Conservation (phyloP, 1,284 basidiomycete genomes). For the Hypsizygus ulmarius region DNA sequence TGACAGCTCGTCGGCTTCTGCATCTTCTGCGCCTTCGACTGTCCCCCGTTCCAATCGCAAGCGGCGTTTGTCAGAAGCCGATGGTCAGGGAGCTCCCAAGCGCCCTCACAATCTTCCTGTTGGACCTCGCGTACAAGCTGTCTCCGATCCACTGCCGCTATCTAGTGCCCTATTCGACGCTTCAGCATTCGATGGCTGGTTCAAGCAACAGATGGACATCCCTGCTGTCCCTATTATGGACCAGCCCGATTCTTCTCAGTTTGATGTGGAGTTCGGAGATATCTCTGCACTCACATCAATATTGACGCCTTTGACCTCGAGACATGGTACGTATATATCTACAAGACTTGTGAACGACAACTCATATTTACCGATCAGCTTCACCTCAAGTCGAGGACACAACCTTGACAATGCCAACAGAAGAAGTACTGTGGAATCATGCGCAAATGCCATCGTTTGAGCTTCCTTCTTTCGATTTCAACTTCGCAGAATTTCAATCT, state of each 20-base stretch:
- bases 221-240: slow-evolving; percentile 23
- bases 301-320: no score
- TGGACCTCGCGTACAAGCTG: slow-evolving; percentile 20
- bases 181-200: slow-evolving; percentile 23
- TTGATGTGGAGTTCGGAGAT: slow-evolving; percentile 17
- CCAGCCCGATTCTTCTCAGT: slow-evolving; percentile 12
- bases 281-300: slow-evolving; percentile 1
- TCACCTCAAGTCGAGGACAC: not conserved
- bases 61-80: slow-evolving; percentile 32
- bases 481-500: slow-evolving; percentile 1
- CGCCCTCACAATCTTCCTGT: slow-evolving; percentile 19
- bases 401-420: no score
- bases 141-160: slow-evolving; percentile 28
- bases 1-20: not conserved
- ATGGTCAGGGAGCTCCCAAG: slow-evolving; percentile 19
- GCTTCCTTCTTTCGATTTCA: slow-evolving; percentile 1
- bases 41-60: slow-evolving; percentile 20
- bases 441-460: not conserved
- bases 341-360: slow-evolving; percentile 4
- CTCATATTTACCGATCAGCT: not conserved
- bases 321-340: no score
- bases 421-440: no score
- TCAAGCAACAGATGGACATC: slow-evolving; percentile 24
- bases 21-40: not conserved
- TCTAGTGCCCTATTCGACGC: slow-evolving; percentile 12